Percentiles rank a stretch among this genome's conserved stretches.
Conservation (phyloP, 2,329 filamentous ascomycete genomes). For the Cladophialophora psammophila region DNA sequence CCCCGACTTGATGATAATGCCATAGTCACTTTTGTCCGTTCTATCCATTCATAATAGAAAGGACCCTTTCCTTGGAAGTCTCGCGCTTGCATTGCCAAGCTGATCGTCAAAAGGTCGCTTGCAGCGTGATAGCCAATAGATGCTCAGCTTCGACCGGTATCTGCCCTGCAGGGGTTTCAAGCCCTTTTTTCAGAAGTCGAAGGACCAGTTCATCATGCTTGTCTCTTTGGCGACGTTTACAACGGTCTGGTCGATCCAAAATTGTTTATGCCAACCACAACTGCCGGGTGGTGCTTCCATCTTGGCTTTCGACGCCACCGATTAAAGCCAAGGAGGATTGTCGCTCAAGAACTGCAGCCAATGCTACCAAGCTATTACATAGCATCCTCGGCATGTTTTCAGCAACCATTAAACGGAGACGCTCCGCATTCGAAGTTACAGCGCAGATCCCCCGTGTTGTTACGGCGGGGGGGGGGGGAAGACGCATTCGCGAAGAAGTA, state of each 20-base stretch:
- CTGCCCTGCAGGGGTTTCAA: neutral
- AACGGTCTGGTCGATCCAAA: conserved; percentile 1
- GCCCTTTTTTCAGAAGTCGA: neutral
- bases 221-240: neutral
- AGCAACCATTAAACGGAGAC: neutral
- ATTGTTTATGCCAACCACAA: neutral
- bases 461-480: neutral
- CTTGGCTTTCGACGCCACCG: conserved; percentile 10
- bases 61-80: neutral
- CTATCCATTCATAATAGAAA: neutral
- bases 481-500: neutral
- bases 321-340: conserved; percentile 9
- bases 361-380: conserved; percentile 7
- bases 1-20: neutral
- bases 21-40: neutral
- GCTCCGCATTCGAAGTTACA: neutral
- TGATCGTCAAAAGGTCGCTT: neutral
- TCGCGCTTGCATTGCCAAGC: neutral
- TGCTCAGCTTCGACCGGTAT: neutral
- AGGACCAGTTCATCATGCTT: neutral
- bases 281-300: neutral
- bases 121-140: neutral
- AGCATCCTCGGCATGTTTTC: neutral
- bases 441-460: neutral
- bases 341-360: conserved; percentile 10